Conservation (phyloP, 257 asterid genomes). For the Solanum rostratum region DNA sequence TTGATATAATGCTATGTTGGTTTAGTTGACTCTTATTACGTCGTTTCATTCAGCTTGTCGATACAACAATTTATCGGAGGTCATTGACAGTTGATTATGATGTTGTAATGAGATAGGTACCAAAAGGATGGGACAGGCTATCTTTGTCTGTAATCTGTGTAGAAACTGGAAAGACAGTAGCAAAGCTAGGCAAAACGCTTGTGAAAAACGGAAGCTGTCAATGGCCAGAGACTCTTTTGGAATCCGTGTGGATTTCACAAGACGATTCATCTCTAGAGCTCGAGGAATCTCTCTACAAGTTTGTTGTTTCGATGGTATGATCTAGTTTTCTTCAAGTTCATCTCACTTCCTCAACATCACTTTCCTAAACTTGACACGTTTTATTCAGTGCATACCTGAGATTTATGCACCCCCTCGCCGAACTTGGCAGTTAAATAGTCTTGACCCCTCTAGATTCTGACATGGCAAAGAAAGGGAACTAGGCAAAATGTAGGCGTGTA, state of each 20-base stretch:
- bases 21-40: background rate
- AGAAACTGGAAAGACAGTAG: slow-evolving; percentile 63
- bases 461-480: background rate
- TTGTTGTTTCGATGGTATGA: slow-evolving; percentile 59
- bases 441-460: background rate
- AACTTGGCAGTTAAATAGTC: too few species aligned
- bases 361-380: background rate
- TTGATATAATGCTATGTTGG: background rate
- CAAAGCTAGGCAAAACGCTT: slow-evolving; percentile 51
- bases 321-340: background rate
- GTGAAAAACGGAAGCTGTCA: slow-evolving; percentile 68
- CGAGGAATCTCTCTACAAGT: slow-evolving; percentile 60
- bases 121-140: slow-evolving; percentile 95
- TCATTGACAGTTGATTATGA: background rate
- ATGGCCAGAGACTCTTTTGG: slow-evolving; percentile 68
- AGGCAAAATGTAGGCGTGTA: background rate
- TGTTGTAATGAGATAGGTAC: slow-evolving; percentile 41
- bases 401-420: too few species aligned
- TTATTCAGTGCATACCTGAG: background rate
- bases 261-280: slow-evolving; percentile 41
- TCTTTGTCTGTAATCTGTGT: slow-evolving; percentile 39
- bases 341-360: background rate
- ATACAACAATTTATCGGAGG: background rate
- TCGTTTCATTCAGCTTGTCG: background rate
- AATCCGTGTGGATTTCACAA: slow-evolving; percentile 46